phyloP scores from a whole-genome alignment of 2,329 filamentous ascomycete genomes.

The Epichloe elymi region DNA sequence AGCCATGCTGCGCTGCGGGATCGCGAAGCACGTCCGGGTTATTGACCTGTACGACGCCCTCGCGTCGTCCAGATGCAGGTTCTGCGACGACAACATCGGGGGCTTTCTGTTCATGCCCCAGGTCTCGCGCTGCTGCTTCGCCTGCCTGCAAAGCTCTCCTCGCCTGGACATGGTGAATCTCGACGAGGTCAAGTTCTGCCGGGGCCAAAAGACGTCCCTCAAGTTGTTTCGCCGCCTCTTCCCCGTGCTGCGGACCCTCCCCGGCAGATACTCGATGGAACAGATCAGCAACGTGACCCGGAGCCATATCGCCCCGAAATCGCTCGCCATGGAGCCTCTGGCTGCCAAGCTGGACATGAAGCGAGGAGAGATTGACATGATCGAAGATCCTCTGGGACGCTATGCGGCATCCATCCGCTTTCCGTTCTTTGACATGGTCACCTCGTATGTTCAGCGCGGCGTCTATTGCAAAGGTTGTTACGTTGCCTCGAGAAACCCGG shows the following conservation, averaged over 20 bases:
- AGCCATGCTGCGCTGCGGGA: neutral
- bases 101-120: constrained; percentile 1
- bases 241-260: neutral
- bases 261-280: constrained; percentile 1
- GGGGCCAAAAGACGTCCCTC: neutral
- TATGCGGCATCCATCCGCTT: constrained; percentile 1
- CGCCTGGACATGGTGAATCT: neutral
- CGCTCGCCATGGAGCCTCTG: too few species aligned
- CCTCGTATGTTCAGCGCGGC: neutral
- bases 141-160: neutral
- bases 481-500: neutral
- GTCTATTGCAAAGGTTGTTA: constrained; percentile 1
- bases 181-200: neutral
- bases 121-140: constrained; percentile 3
- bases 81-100: neutral
- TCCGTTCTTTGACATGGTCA: neutral
- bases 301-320: too few species aligned
- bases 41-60: constrained; percentile 2
- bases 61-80: neutral
- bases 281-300: neutral
- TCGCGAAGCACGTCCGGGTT: neutral
- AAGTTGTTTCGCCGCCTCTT: neutral
- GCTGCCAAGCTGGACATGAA: too few species aligned
- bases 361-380: neutral
- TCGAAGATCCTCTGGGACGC: neutral